Percentiles rank a stretch among this genome's conserved stretches.
Evolutionary conservation across 345 rosid species (phyloP).

Genomic region (Citrus trifoliata): DNA sequence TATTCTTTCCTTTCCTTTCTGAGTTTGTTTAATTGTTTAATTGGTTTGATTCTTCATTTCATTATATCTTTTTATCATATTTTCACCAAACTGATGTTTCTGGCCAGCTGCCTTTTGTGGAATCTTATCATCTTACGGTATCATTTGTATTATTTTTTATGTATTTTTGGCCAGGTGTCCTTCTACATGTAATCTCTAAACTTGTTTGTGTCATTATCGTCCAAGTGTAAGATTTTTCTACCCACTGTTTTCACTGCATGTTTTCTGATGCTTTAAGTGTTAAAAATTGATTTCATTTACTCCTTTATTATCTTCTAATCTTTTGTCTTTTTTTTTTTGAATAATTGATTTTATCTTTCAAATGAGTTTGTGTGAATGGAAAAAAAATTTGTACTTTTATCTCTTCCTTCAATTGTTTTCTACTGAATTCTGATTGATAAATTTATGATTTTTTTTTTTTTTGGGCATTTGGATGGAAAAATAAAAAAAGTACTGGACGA

Average conservation of each 20-base stretch:
- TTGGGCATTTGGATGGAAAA: constrained; percentile 26
- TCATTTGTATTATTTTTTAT: not conserved
- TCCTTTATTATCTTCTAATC: not conserved
- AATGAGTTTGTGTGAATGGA: not conserved
- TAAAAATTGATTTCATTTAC: not conserved
- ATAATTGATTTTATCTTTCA: not conserved
- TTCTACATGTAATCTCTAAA: not conserved
- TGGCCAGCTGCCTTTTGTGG: not conserved
- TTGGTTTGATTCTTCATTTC: not conserved
- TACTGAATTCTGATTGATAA: constrained; percentile 4
- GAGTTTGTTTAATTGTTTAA: not conserved
- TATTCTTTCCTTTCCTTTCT: not conserved
- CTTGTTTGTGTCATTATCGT: not conserved
- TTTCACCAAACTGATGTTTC: not conserved
- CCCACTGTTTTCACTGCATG: not conserved
- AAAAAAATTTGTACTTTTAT: not conserved
- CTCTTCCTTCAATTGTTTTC: not conserved
- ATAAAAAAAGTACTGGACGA: constrained; percentile 20
- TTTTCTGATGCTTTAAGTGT: not conserved
- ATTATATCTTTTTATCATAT: not conserved
- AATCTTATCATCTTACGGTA: not conserved
- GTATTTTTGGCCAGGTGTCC: constrained; percentile 9
- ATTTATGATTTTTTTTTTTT: not conserved
- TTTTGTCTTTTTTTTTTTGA: not conserved
- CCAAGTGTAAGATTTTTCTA: not conserved